Base-by-base conservation (phyloP, 129 eudicot species). In the Flaveria robusta region DNA sequence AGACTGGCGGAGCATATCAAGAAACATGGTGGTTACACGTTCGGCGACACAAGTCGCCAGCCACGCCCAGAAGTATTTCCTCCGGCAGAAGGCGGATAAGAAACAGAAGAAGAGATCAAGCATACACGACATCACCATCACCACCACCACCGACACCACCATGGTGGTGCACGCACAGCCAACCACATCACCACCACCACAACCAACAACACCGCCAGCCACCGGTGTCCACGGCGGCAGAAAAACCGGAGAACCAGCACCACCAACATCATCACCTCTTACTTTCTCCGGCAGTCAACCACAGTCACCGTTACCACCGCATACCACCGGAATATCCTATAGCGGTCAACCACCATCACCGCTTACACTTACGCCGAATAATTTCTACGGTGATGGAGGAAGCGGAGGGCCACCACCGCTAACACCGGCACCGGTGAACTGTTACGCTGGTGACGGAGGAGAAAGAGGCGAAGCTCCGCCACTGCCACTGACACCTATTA, bases 101-200 rank as follows among this genome's bases (percentile, higher is more conserved):
- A 71, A 71, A 19, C 16, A n/a, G 29, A 71, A 3, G 64, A 71
- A 34, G 27, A 51, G 75, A 13, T 19, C 47, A 29, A 71, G 75
- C 29, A 51, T 71, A 37, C 64, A 71, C 22, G 75, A 71, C 46
- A 71, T 71, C 43, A 70, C 63, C 46, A 51, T 31, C 49, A 51
- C 49, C 47, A 15, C 43, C 27, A 29, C 19, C 27, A 16, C 26
- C 6, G 58, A 23, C 5, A 45, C 19, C 55, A 13, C 23, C 7
- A 2, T 3, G 70, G 70, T 66, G 24, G 46, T 37, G 70, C 49
- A 67, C 12, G 9, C 72, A 67, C 72, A 23, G 13, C 73, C 39
- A 13, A 24, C 15, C 12, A 10, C 42, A 24, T 13, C 68, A n/a
- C 12, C 60, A 52, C 24, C 8, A 3, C 24, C 22, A 54, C 23